Base-by-base conservation (phyloP, 768 basidiomycete species). In the Xerocomus spinulosus region DNA sequence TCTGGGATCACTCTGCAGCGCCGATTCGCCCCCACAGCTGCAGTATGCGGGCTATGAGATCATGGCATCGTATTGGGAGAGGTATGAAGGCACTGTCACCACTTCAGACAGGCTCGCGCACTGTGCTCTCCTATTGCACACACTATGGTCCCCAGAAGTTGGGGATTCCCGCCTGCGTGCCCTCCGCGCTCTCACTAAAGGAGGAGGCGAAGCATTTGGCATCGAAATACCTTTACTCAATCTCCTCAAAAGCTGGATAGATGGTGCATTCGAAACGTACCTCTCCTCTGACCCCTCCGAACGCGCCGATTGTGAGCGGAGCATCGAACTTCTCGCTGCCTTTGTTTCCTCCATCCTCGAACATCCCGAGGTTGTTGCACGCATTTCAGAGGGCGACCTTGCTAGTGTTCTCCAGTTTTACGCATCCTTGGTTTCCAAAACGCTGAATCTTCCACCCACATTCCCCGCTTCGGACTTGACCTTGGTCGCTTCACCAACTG, bases 101-200 rank as follows among this genome's bases (percentile, higher is more conserved):
- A 82, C 79, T 2, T 70, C 79, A 1, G 86, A 89, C 49, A 72
- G 81, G 23, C 64, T 85, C 9, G 71, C 80, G 0, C 83, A 81
- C 50, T 80, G 88, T 44, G 77, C 82, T 14, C 68, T 88, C 26
- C 82, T 90, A 60, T 67, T 80, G 3, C 59, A 69, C 3, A 67
- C 63, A 2, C 64, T 71, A 0, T 89, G 87, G 87, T 72, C 70
- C 3, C 53, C 67, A n/a, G 87, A 89, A 21, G 67, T 86, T 0
- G 87, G 87, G 75, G 85, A 87, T 53, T 70, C 79, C 2, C 76
- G 83, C 17, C 79, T 83, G 57, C 83, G 81, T 51, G 85, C 87
- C 2, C 69, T 89, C 2, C 68, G 76, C 4, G 78, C 83, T 3
- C 71, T 91, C 43, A 83, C 83, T 29, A 76, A 72, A 50, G 76